Conservation (phyloP, 2,329 filamentous ascomycete species). For the Sporothrix euskadiensis region DNA sequence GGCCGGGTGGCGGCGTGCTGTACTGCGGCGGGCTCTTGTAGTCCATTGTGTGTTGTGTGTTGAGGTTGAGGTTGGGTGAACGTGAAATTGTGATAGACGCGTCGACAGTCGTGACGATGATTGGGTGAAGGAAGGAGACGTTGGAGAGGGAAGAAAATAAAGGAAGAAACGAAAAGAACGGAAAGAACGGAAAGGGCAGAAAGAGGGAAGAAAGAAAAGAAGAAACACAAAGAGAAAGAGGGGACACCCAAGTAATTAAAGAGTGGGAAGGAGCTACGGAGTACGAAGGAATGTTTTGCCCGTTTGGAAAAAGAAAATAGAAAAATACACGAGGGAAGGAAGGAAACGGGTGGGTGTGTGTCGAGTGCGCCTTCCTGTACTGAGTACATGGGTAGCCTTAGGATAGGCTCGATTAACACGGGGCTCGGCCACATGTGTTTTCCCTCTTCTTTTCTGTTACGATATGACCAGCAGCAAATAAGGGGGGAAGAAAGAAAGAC, state of each 20-base stretch:
- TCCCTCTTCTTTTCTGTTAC: neutral
- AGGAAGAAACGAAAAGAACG: neutral
- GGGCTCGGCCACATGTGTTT: slow-evolving; percentile 6
- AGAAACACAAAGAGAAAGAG: neutral
- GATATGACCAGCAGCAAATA: neutral
- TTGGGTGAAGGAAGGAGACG: neutral
- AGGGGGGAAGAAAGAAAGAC: neutral
- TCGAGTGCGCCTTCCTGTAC: slow-evolving; percentile 6
- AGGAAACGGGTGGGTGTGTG: neutral
- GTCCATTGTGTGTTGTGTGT: slow-evolving; percentile 25
- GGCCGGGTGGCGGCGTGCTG: slow-evolving; percentile 20
- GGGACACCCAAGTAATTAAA: neutral
- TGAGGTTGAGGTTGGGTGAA: neutral
- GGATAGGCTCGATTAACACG: neutral
- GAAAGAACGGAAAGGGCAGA: neutral
- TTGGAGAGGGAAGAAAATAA: neutral
- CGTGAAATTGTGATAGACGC: neutral
- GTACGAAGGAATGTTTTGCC: slow-evolving; percentile 2
- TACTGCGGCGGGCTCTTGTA: slow-evolving; percentile 36
- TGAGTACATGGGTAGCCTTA: neutral
- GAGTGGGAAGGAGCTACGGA: neutral
- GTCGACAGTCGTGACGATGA: neutral
- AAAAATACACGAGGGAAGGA: neutral
- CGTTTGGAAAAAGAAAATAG: neutral
- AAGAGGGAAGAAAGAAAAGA: neutral